phyloP scores from a whole-genome alignment of 1,139 yeast genomes.

The Yamadazyma trypodendri region DNA sequence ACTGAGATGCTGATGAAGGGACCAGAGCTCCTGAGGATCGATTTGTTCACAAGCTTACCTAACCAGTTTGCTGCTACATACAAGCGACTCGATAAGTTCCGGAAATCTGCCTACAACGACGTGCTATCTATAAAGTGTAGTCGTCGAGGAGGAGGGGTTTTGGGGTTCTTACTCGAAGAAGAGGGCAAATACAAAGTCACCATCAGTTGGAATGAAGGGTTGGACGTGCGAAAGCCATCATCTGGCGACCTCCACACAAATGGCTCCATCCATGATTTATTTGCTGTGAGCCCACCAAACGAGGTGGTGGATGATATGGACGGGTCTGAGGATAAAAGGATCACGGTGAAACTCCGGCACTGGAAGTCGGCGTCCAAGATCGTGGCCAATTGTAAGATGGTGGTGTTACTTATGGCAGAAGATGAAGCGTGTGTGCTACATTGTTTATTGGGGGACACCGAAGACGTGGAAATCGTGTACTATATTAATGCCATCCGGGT shows the following conservation, averaged over 20 bases:
- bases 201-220: constrained; percentile 54
- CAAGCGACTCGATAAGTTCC: constrained; percentile 57
- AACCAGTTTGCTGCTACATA: constrained; percentile 46
- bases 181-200: constrained; percentile 53
- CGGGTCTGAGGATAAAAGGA: constrained; percentile 29
- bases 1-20: constrained; percentile 38
- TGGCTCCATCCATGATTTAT: constrained; percentile 5
- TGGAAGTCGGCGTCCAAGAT: constrained; percentile 59
- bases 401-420: constrained; percentile 49
- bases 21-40: constrained; percentile 49
- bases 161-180: constrained; percentile 53
- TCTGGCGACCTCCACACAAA: not conserved
- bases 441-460: constrained; percentile 55
- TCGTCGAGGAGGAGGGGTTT: constrained; percentile 32
- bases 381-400: constrained; percentile 52
- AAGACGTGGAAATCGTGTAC: constrained; percentile 55
- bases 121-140: constrained; percentile 35
- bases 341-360: constrained; percentile 49
- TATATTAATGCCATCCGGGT: constrained; percentile 42
- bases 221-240: constrained; percentile 35
- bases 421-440: constrained; percentile 55
- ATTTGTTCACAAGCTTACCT: constrained; percentile 51
- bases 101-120: constrained; percentile 33
- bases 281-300: constrained; percentile 8
- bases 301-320: constrained; percentile 20